phyloP scores from a whole-genome alignment of 2,329 filamentous ascomycete species.

The Aspergillus intermedius region DNA sequence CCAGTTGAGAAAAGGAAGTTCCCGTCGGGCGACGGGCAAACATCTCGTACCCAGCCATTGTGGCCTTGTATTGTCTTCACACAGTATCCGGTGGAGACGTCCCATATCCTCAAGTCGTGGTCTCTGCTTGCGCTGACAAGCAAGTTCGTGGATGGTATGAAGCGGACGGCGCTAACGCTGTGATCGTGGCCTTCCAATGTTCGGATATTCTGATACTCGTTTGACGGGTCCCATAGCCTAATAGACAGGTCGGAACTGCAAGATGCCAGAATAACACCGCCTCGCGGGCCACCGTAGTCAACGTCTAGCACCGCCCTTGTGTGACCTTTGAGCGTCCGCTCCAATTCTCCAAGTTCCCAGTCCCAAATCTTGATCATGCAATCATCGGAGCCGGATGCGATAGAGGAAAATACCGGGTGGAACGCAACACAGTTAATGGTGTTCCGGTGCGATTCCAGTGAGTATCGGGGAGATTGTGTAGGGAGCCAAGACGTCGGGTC shows the following conservation, averaged over 20 bases:
- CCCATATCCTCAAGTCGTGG: constrained; percentile 81
- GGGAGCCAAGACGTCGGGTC: constrained; percentile 85
- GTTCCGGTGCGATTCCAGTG: constrained; percentile 72
- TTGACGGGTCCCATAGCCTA: constrained; percentile 86
- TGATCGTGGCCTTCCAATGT: constrained; percentile 89
- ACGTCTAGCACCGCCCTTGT: constrained; percentile 83
- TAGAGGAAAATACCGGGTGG: constrained; percentile 81
- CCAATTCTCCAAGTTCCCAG: constrained; percentile 86
- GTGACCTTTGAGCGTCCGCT: constrained; percentile 85
- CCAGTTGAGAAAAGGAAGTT: constrained; percentile 76
- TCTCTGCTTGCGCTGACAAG: constrained; percentile 82
- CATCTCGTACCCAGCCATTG: constrained; percentile 83
- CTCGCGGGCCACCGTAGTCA: constrained; percentile 80
- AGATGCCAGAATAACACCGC: constrained; percentile 70
- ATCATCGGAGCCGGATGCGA: constrained; percentile 87
- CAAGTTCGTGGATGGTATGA: constrained; percentile 80
- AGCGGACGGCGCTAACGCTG: constrained; percentile 79
- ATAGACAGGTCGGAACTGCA: constrained; percentile 88
- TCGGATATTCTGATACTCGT: constrained; percentile 92
- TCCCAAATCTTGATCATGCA: constrained; percentile 96
- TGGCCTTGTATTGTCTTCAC: constrained; percentile 85
- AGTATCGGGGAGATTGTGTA: constrained; percentile 71
- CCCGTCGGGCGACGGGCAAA: constrained; percentile 75
- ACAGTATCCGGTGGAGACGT: constrained; percentile 87
- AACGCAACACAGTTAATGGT: constrained; percentile 85